These are phyloP conservation scores for Dactylellina sp. DNA, from an alignment of 2,329 filamentous ascomycete species.

Conservation along the genomic window DNA sequence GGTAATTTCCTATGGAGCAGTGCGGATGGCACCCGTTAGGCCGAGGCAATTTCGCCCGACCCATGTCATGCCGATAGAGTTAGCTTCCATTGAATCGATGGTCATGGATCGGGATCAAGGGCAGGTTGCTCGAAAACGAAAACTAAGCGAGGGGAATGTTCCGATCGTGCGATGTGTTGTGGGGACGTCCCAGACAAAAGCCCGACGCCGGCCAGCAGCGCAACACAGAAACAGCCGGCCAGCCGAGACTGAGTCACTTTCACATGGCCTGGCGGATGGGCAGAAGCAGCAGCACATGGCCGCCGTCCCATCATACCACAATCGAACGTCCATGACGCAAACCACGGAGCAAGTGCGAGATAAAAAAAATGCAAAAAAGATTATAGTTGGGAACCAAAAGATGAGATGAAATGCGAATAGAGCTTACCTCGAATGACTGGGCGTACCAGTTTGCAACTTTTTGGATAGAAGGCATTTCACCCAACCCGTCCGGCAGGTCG, in stretches of 20 bases:
- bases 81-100: constrained; percentile 30
- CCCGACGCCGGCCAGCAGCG: constrained; percentile 48
- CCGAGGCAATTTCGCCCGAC: constrained; percentile 57
- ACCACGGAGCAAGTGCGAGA: no score
- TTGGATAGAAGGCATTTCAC: constrained; percentile 96
- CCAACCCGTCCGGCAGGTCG: constrained; percentile 91
- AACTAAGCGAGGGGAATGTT: constrained; percentile 53
- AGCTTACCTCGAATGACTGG: constrained; percentile 93
- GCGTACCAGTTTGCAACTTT: constrained; percentile 98
- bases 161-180: constrained; percentile 55
- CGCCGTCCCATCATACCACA: not conserved
- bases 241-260: constrained; percentile 56
- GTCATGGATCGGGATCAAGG: constrained; percentile 44
- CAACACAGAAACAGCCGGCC: constrained; percentile 43
- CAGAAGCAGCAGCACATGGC: constrained; percentile 19
- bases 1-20: constrained; percentile 82
- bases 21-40: constrained; percentile 59
- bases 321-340: constrained; percentile 14
- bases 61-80: constrained; percentile 53
- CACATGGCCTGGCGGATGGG: constrained; percentile 43
- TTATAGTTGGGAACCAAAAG: constrained; percentile 23
- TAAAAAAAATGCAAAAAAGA: not conserved
- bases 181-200: constrained; percentile 30
- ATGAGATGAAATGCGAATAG: constrained; percentile 22
- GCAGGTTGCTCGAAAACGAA: constrained; percentile 26